Evolutionary conservation across 768 basidiomycete species (phyloP).

Genomic region (Omphalotus guepiniiformis): DNA sequence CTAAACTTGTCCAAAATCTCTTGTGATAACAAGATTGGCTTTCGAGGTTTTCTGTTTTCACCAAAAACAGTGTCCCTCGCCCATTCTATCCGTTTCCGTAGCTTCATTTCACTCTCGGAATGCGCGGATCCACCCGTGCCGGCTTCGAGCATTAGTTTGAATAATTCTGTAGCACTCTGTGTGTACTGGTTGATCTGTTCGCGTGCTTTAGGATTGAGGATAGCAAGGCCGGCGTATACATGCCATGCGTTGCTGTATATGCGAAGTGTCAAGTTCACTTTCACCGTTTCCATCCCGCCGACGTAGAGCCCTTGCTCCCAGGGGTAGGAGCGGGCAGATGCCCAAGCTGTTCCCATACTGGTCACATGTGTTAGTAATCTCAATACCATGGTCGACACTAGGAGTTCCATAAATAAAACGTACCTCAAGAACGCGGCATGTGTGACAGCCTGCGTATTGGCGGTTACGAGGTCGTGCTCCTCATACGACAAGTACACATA

Average conservation of each 20-base stretch:
- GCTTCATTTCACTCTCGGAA: conserved; percentile 29
- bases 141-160: conserved; percentile 88
- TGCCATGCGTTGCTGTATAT: conserved; percentile 99
- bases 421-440: conserved; percentile 97
- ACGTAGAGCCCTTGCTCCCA: conserved; percentile 97
- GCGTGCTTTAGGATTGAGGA: conserved; percentile 89
- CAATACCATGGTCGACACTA: neutral
- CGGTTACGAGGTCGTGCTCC: conserved; percentile 94
- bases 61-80: conserved; percentile 79
- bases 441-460: conserved; percentile 97
- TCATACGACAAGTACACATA: conserved; percentile 94
- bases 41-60: conserved; percentile 26
- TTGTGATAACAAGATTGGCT: conserved; percentile 79
- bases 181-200: conserved; percentile 91
- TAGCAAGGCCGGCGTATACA: conserved; percentile 98
- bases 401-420: neutral
- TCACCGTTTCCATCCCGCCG: conserved; percentile 95
- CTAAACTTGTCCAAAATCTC: conserved; percentile 87
- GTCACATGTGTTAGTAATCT: conserved; percentile 1
- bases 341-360: conserved; percentile 99
- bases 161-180: conserved; percentile 78
- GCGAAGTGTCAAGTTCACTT: conserved; percentile 93
- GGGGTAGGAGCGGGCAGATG: conserved; percentile 69
- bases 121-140: conserved; percentile 31
- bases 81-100: conserved; percentile 70